Conservation (phyloP, 2,329 filamentous ascomycete genomes). For the Talaromyces pinophilus region DNA sequence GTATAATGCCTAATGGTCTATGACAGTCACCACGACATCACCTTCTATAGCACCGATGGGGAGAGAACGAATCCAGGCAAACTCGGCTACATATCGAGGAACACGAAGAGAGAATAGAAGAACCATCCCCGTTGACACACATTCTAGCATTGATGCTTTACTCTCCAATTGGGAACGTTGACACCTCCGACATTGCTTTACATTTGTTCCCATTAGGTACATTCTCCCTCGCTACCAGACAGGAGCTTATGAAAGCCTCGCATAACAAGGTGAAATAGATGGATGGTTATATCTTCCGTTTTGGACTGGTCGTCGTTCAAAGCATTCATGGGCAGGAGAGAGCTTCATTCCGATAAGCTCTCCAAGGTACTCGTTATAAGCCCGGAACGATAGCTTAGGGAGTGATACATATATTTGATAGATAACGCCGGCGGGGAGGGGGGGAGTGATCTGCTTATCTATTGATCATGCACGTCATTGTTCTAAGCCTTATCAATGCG, state of each 20-base stretch:
- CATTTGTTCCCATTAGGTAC: no score
- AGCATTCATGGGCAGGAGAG: no score
- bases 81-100: neutral
- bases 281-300: no score
- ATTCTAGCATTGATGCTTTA: neutral
- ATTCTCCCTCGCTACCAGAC: neutral
- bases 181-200: neutral
- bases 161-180: neutral
- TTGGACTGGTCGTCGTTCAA: no score
- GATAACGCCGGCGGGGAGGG: neutral
- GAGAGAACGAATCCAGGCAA: neutral
- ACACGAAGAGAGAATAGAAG: neutral
- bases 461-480: neutral
- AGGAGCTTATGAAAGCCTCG: no score
- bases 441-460: neutral
- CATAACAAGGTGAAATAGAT: no score
- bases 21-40: neutral
- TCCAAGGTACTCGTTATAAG: neutral
- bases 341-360: neutral
- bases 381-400: neutral
- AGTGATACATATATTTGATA: neutral
- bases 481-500: neutral
- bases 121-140: neutral
- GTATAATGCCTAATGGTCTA: neutral
- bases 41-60: neutral